Evolutionary conservation across 2,329 filamentous ascomycete species (phyloP), one percentile per base, ranked within the genome.

Genomic region (Aspergillus novoparasiticus): DNA sequence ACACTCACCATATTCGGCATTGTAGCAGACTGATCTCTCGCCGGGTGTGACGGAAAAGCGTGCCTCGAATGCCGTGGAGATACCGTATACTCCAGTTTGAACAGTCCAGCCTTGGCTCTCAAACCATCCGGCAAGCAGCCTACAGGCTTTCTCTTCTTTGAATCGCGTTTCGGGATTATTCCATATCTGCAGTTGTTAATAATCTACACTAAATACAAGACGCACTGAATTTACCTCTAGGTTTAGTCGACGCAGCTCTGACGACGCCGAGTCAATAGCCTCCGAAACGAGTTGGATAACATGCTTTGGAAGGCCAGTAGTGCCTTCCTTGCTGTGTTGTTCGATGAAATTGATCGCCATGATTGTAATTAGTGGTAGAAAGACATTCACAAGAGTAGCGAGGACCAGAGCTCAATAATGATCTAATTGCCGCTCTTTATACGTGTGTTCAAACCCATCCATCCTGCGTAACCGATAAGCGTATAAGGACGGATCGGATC

Each of bases 371-470:
- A 8, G 6, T 41, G 6, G 3, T n/a, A 8, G 6, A 5, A 19
- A n/a, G 8, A 14, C 4, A 8, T 41, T 10, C 8, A 16, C 4
- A 2, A 16, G 6, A n/a, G 4, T 9, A 41, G 16, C 3, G 6
- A 41, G 2, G 19, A n/a, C 1, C 1, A 4, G 8, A 4, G 2
- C 2, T 4, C 0, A n/a, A 10, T 6, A 4, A n/a, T 0, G 19
- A 10, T 10, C 16, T 9, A 1, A 4, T n/a, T 10, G 3, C 10
- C 16, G 6, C 39, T 41, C 5, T 16, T 41, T 41, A n/a, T 41
- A 41, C 0, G 16, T 4, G 5, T 41, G 4, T n/a, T 41, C 16
- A 19, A n/a, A 3, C 8, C 2, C 26, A 26, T 11, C 12, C 21
- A 12, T 3, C 1, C 11, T 23, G 3, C 16, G n/a, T 46, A 23